Conservation (phyloP, 768 basidiomycete genomes). For the Boletus rubescentipes region DNA sequence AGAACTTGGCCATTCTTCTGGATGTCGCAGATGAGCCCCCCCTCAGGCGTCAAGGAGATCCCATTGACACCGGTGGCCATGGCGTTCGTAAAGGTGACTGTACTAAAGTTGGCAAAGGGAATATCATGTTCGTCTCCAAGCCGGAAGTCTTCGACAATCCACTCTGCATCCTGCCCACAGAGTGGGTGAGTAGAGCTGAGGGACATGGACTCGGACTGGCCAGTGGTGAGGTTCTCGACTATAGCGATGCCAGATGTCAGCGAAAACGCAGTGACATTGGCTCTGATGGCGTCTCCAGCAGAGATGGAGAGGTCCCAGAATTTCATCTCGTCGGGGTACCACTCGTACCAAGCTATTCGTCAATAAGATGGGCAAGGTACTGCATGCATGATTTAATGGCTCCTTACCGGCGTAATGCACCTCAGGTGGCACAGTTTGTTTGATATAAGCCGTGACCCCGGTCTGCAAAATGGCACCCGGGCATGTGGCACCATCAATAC, state of each 20-base stretch:
- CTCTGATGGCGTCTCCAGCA: neutral
- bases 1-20: too few species aligned
- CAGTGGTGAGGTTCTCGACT: conserved; percentile 8
- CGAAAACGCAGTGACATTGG: neutral
- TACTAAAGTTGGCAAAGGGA: too few species aligned
- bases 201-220: neutral
- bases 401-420: too few species aligned
- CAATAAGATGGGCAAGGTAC: neutral
- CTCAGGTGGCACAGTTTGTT: too few species aligned
- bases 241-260: neutral
- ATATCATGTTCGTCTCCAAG: too few species aligned
- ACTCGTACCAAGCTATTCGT: neutral
- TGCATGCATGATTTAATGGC: too few species aligned
- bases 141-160: conserved; percentile 16
- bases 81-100: too few species aligned
- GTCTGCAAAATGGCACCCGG: neutral
- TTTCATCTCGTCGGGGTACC: neutral
- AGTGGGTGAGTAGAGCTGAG: conserved; percentile 2
- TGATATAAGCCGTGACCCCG: conserved; percentile 4
- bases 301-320: neutral
- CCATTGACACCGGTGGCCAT: too few species aligned
- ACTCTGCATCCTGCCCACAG: conserved; percentile 4
- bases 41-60: too few species aligned
- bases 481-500: conserved; percentile 9
- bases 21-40: too few species aligned